These are phyloP conservation scores for Penicillium brasilianum DNA, from an alignment of 2,329 filamentous ascomycete species.

Conservation along the genomic window DNA sequence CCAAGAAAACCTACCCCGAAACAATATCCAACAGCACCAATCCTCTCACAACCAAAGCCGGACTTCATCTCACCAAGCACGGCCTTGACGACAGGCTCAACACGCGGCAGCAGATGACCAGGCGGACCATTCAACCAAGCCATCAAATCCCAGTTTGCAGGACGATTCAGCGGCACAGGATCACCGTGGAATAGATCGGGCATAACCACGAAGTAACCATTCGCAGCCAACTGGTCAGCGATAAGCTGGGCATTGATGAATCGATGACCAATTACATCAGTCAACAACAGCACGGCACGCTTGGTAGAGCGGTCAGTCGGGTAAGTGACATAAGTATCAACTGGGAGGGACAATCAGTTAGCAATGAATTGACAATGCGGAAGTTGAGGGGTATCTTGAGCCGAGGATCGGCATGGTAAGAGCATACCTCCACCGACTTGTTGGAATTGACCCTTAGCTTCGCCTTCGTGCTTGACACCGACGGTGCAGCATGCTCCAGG, in stretches of 20 bases:
- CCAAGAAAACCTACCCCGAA: constrained; percentile 21
- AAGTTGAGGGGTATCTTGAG: not conserved
- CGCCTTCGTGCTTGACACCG: constrained; percentile 26
- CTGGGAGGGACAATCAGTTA: constrained; percentile 5
- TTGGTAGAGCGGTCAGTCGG: constrained; percentile 16
- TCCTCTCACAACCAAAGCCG: constrained; percentile 21
- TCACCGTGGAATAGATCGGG: constrained; percentile 31
- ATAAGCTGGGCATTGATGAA: constrained; percentile 30
- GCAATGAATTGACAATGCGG: not conserved
- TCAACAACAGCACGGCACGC: constrained; percentile 24
- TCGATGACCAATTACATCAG: constrained; percentile 29
- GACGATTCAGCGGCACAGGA: constrained; percentile 23
- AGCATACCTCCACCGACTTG: constrained; percentile 25
- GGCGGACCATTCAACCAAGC: constrained; percentile 27
- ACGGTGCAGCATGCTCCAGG: constrained; percentile 24
- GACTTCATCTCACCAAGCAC: constrained; percentile 25
- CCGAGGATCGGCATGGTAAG: not conserved
- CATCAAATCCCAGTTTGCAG: constrained; percentile 24
- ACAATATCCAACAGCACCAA: constrained; percentile 29
- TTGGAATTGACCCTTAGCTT: constrained; percentile 22
- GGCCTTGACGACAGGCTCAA: constrained; percentile 25
- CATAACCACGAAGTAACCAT: constrained; percentile 30
- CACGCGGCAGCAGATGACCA: constrained; percentile 20
- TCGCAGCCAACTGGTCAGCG: constrained; percentile 28
- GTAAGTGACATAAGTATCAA: constrained; percentile 23